These are phyloP conservation scores for Trichoderma erinaceum DNA, from an alignment of 495 filamentous ascomycete species.

Conservation along the genomic window DNA sequence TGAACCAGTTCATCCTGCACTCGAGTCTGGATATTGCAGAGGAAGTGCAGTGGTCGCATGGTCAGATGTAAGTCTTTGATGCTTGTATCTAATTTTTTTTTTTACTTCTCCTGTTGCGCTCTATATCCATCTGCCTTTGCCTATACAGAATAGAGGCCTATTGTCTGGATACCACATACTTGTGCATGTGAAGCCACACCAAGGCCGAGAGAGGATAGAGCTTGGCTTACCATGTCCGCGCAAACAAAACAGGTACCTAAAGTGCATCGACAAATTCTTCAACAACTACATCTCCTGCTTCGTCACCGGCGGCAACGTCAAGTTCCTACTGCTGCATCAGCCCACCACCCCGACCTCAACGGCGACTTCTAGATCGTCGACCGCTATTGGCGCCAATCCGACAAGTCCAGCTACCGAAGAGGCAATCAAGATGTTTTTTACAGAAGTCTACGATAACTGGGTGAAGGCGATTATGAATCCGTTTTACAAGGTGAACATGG, in stretches of 20 bases:
- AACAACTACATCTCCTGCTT: conserved; percentile 87
- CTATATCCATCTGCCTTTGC: background rate
- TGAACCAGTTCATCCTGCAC: conserved; percentile 97
- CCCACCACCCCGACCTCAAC: conserved; percentile 43
- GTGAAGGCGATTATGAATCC: conserved; percentile 97
- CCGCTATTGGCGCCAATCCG: conserved; percentile 72
- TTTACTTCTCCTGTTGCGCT: background rate
- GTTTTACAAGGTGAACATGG: conserved; percentile 78
- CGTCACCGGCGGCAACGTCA: conserved; percentile 73
- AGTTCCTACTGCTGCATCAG: conserved; percentile 87
- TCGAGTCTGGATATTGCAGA: conserved; percentile 88
- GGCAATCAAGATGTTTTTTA: conserved; percentile 87
- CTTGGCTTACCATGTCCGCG: background rate
- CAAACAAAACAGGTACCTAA: conserved; percentile 67
- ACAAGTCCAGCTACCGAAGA: conserved; percentile 86
- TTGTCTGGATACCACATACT: background rate
- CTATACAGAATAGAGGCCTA: background rate
- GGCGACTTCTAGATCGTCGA: conserved; percentile 46
- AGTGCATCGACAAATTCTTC: conserved; percentile 89
- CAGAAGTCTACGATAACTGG: conserved; percentile 89
- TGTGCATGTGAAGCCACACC: background rate
- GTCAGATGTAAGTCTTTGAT: conserved; percentile 56
- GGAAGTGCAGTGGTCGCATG: conserved; percentile 84
- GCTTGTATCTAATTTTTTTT: conserved; percentile 1
- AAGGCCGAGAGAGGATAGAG: background rate